Percentiles rank a stretch among this genome's conserved stretches.
Conservation (phyloP, 441 rosid species). For the Gossypium aridum region DNA sequence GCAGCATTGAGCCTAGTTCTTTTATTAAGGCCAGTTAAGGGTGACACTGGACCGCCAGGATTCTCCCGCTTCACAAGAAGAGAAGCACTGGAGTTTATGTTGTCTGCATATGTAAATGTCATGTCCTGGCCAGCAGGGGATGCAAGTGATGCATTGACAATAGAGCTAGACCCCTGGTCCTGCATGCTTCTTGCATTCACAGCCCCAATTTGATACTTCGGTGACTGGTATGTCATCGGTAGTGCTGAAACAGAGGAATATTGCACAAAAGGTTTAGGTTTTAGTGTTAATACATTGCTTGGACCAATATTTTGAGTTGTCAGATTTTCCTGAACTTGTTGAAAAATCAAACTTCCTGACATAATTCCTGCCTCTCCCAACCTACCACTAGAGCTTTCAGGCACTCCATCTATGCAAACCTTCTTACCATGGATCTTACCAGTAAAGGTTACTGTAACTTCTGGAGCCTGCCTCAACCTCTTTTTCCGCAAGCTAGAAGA, state of each 20-base stretch:
- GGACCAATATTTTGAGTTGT: slow-evolving; percentile 49
- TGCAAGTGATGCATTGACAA: slow-evolving; percentile 41
- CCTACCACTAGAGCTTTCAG: slow-evolving; percentile 57
- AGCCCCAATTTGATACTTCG: slow-evolving; percentile 45
- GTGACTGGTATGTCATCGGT: slow-evolving; percentile 50
- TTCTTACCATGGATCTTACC: slow-evolving; percentile 74
- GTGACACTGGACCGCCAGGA: slow-evolving; percentile 64
- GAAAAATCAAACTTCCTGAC: slow-evolving; percentile 48
- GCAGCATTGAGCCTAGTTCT: slow-evolving; percentile 43
- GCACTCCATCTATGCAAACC: slow-evolving; percentile 63
- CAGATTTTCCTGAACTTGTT: slow-evolving; percentile 52
- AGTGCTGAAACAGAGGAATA: slow-evolving; percentile 48
- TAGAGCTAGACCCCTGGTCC: slow-evolving; percentile 54
- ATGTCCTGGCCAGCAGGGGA: slow-evolving; percentile 64
- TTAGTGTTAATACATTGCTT: slow-evolving; percentile 34
- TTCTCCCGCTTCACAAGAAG: slow-evolving; percentile 66
- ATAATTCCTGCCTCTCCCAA: slow-evolving; percentile 40
- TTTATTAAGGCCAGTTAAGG: slow-evolving; percentile 59
- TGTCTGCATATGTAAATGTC: slow-evolving; percentile 52
- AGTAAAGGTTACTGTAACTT: slow-evolving; percentile 52
- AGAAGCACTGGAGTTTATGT: slow-evolving; percentile 40
- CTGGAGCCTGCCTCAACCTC: slow-evolving; percentile 66
- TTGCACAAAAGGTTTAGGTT: slow-evolving; percentile 46
- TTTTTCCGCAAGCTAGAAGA: slow-evolving; percentile 55
- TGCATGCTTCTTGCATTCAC: slow-evolving; percentile 51